Base-by-base conservation (phyloP, 75 land plant genomes). In the Sequoia sempervirens region DNA sequence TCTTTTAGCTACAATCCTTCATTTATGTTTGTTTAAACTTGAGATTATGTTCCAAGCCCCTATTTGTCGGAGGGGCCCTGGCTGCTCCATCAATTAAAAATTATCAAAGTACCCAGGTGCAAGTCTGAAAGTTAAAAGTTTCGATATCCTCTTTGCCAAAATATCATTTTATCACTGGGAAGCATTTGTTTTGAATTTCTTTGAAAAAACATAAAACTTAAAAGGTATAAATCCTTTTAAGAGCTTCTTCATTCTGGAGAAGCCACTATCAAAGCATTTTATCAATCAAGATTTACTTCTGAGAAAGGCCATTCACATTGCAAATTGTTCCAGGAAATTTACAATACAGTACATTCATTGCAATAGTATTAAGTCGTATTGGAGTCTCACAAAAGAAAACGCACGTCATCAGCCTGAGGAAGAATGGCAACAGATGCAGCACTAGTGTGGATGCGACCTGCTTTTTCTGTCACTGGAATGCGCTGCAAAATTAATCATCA, bases 401-500 rank as follows among this genome's bases (percentile, higher is more conserved):
- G 54, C 52, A 97, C 99, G 93, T 97, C 98, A 85, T 96, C 95
- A 83, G 99, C 99, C 88, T 97, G 96, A 81, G 99, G 99, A 38
- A 97, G 96, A 45, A 97, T 95, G 41, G 95, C 99, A 82, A 97
- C 98, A 84, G 98, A 96, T 20, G 97, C 95, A 37, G 99, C 97
- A 91, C 99, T 97, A 20, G 99, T 97, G 82, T 97, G 99, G 53
- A 96, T 84, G 3, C 99, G 99, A 45, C 99, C 99, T 79, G 94
- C 83, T 75, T 96, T 97, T 84, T 97, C 99, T 41, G 99, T 97
- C 47, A 94, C 91, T 61, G 99, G 99, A 87, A 97, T 92, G 56
- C 99, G 90, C 99, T 97, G 90, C 80, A 66, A 83, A 85, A 82
- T n/a, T 45, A 80, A 80, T 36, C 81, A 78, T n/a, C 34, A 79